phyloP scores from a whole-genome alignment of 352 stramenopile species.

The Lagenidium giganteum region DNA sequence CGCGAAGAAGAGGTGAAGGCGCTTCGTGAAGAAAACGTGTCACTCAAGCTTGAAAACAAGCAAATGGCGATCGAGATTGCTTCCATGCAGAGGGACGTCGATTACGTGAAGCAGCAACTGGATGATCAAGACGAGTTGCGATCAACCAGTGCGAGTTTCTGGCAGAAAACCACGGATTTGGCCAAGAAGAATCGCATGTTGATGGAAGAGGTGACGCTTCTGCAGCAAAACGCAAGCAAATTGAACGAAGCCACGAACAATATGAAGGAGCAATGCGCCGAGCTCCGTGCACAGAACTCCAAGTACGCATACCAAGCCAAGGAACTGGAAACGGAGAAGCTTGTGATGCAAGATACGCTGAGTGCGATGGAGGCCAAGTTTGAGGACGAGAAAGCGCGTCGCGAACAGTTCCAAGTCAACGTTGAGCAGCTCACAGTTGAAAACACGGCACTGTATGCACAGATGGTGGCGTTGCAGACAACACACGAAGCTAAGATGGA shows the following conservation, averaged over 20 bases:
- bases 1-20: constrained; percentile 74
- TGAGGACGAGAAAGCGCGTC: constrained; percentile 71
- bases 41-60: constrained; percentile 53
- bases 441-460: constrained; percentile 80
- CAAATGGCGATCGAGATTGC: constrained; percentile 69
- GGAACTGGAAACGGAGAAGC: constrained; percentile 70
- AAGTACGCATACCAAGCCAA: constrained; percentile 50
- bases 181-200: constrained; percentile 73
- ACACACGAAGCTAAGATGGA: constrained; percentile 82
- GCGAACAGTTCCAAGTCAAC: constrained; percentile 85
- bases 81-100: constrained; percentile 54
- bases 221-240: constrained; percentile 57
- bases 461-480: constrained; percentile 82
- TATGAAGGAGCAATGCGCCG: constrained; percentile 41
- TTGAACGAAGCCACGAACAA: constrained; percentile 65
- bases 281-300: constrained; percentile 47
- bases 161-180: constrained; percentile 84
- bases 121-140: constrained; percentile 70
- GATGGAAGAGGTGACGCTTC: constrained; percentile 61
- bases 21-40: constrained; percentile 59
- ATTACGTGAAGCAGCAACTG: constrained; percentile 67
- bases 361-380: constrained; percentile 63
- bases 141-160: constrained; percentile 71
- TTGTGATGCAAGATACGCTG: constrained; percentile 64
- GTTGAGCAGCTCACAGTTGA: constrained; percentile 82